Percentiles rank a stretch among this genome's conserved stretches.
Conservation (phyloP, 768 basidiomycete species). For the Amanita thiersii region DNA sequence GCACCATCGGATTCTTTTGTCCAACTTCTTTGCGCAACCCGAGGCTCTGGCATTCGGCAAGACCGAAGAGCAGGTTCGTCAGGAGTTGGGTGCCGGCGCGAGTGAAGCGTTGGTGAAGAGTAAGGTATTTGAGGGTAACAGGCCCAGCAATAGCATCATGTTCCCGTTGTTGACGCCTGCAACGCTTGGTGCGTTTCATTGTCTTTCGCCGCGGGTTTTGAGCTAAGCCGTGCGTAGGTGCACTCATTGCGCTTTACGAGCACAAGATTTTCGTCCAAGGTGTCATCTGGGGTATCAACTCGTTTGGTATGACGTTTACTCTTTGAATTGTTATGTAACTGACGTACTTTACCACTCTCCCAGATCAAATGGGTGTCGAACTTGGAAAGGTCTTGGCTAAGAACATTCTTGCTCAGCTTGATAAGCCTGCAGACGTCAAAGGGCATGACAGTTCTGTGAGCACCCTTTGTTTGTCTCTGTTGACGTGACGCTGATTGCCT, state of each 20-base stretch:
- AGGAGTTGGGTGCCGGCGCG: constrained; percentile 59
- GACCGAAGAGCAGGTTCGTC: constrained; percentile 78
- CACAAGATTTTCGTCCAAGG: constrained; percentile 99
- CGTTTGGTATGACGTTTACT: constrained; percentile 71
- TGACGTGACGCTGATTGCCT: background rate
- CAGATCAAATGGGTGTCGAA: constrained; percentile 99
- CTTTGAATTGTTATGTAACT: background rate
- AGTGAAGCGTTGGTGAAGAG: constrained; percentile 87
- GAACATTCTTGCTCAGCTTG: constrained; percentile 86
- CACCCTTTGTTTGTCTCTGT: constrained; percentile 8
- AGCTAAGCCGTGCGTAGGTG: constrained; percentile 26
- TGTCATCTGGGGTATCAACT: constrained; percentile 97
- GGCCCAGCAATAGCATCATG: constrained; percentile 92
- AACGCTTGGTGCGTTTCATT: constrained; percentile 56
- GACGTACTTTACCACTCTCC: background rate
- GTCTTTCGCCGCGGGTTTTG: constrained; percentile 9
- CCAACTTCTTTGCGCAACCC: constrained; percentile 98
- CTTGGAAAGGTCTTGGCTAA: constrained; percentile 97
- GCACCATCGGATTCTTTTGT: constrained; percentile 95
- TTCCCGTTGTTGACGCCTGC: constrained; percentile 91
- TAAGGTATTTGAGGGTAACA: constrained; percentile 97
- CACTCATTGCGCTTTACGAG: constrained; percentile 87
- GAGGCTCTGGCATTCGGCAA: constrained; percentile 98
- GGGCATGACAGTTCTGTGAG: constrained; percentile 84
- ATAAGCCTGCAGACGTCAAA: constrained; percentile 65